phyloP scores from a whole-genome alignment of 441 rosid genomes.

The Populus trichocarpa region DNA sequence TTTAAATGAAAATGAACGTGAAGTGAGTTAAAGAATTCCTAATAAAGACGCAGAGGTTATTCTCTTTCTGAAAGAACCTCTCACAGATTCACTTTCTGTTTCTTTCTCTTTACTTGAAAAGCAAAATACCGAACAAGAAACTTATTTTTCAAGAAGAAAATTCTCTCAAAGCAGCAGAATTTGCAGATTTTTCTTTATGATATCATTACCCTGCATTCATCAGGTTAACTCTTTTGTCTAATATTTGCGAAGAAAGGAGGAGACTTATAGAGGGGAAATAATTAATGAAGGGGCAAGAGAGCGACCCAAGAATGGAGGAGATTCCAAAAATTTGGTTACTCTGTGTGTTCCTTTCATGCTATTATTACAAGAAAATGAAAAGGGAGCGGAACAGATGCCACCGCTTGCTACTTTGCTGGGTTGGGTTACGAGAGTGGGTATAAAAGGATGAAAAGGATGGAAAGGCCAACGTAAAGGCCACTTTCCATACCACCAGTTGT shows the following conservation, averaged over 20 bases:
- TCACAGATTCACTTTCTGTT: background rate
- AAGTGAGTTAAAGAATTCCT: background rate
- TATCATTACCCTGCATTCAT: background rate
- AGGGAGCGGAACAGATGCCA: constrained; percentile 24
- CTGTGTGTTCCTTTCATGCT: background rate
- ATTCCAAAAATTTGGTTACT: background rate
- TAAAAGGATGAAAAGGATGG: too few relatives aligned
- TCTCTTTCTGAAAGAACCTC: too few relatives aligned
- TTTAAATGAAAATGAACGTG: background rate
- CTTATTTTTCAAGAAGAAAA: too few relatives aligned
- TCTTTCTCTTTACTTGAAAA: background rate
- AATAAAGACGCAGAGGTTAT: too few relatives aligned
- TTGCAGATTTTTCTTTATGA: too few relatives aligned
- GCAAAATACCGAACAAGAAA: too few relatives aligned
- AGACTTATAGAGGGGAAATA: background rate
- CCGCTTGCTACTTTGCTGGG: constrained; percentile 24
- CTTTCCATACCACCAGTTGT: background rate
- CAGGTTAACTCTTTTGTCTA: background rate
- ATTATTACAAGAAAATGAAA: background rate
- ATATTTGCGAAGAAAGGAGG: background rate
- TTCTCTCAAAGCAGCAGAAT: too few relatives aligned
- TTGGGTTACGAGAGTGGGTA: background rate
- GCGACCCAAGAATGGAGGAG: background rate
- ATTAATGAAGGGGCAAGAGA: background rate
- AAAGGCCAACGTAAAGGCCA: constrained; percentile 15